phyloP scores from a whole-genome alignment of 441 rosid species.

The Erodium trifolium region DNA sequence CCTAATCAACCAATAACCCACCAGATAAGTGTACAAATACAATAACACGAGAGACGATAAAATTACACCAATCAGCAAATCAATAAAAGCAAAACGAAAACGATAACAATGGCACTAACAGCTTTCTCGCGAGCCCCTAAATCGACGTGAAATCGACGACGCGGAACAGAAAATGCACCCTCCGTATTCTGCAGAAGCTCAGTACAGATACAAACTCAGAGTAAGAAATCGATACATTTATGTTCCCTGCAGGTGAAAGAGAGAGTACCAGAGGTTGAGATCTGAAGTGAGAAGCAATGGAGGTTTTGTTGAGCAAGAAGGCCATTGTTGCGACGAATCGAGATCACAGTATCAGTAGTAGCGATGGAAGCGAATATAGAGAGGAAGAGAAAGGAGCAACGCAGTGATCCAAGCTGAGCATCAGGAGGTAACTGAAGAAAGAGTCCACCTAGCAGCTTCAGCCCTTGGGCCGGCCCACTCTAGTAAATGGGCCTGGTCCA shows the following conservation, averaged over 20 bases:
- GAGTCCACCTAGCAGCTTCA: background rate
- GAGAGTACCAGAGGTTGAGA: slow-evolving; percentile 44
- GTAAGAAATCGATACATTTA: slow-evolving; percentile 4
- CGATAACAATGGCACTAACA: slow-evolving; percentile 33
- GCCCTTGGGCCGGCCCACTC: background rate
- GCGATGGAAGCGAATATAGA: background rate
- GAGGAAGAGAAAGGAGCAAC: background rate
- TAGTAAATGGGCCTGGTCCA: background rate
- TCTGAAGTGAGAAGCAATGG: slow-evolving; percentile 48
- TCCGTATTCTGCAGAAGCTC: slow-evolving; percentile 29
- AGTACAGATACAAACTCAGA: slow-evolving; percentile 8
- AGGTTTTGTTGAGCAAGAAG: slow-evolving; percentile 38
- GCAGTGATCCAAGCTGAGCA: background rate
- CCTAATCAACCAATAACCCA: too few relatives aligned
- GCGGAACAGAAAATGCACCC: slow-evolving; percentile 33
- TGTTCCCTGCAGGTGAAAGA: background rate
- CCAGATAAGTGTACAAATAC: too few relatives aligned
- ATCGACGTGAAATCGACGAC: slow-evolving; percentile 64
- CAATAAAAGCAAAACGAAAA: background rate
- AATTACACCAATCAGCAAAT: background rate
- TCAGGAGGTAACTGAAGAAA: background rate
- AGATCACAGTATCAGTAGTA: background rate
- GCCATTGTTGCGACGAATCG: slow-evolving; percentile 39
- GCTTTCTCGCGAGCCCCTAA: slow-evolving; percentile 84
- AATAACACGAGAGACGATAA: too few relatives aligned